phyloP scores from a whole-genome alignment of 805 yeast genomes.

The Ogataea zsoltii region DNA sequence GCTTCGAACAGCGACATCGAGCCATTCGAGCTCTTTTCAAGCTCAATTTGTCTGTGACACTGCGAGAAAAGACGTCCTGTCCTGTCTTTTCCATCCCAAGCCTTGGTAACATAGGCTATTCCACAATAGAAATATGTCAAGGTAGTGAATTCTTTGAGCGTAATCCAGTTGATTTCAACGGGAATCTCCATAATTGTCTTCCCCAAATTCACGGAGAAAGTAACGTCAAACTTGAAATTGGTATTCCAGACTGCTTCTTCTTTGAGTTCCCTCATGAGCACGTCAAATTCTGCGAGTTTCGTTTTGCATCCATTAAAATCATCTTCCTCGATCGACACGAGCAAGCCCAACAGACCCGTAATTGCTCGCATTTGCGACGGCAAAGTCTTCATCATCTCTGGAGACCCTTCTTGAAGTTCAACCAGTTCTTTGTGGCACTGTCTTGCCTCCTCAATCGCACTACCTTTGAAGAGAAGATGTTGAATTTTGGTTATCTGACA shows the following conservation, averaged over 20 bases:
- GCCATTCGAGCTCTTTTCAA: slow-evolving; percentile 22
- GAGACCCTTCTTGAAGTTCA: slow-evolving; percentile 1
- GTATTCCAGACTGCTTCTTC: slow-evolving; percentile 14
- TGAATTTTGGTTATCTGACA: slow-evolving; percentile 33
- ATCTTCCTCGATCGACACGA: slow-evolving; percentile 32
- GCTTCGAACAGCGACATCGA: slow-evolving; percentile 23
- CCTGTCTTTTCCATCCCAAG: slow-evolving; percentile 37
- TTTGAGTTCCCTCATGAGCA: slow-evolving; percentile 30
- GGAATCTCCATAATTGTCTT: slow-evolving; percentile 18
- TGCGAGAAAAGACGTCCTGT: slow-evolving; percentile 39
- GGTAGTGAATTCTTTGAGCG: slow-evolving; percentile 43
- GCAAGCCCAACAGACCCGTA: slow-evolving; percentile 27
- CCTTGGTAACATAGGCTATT: slow-evolving; percentile 37
- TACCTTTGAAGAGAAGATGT: slow-evolving; percentile 34
- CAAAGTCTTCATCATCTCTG: neutral
- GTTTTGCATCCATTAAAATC: slow-evolving; percentile 29
- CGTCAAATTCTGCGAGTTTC: slow-evolving; percentile 33
- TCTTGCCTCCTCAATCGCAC: slow-evolving; percentile 25
- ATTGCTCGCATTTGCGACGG: slow-evolving; percentile 40
- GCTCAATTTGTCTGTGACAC: slow-evolving; percentile 37
- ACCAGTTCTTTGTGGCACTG: slow-evolving; percentile 22
- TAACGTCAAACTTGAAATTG: slow-evolving; percentile 10
- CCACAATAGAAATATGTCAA: slow-evolving; percentile 45
- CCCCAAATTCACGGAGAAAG: slow-evolving; percentile 1
- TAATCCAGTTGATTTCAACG: slow-evolving; percentile 40